A percentile compares a stretch with the other conserved stretches of the same genome.
phyloP scores from a whole-genome alignment of 2,329 filamentous ascomycete species.

The Phialemoniopsis sp. region DNA sequence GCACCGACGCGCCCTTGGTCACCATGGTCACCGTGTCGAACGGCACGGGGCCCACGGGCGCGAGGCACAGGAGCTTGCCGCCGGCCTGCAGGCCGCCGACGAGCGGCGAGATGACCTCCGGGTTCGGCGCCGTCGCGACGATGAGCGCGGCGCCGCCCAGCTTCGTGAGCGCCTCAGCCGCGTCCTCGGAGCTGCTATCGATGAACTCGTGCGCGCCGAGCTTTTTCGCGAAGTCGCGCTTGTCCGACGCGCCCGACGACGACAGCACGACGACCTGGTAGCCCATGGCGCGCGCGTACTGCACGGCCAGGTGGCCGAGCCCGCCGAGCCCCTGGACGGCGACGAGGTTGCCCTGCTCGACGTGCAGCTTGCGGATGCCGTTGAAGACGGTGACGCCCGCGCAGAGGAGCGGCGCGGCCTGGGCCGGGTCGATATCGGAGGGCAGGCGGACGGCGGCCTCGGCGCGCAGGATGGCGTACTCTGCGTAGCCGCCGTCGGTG shows the following conservation, averaged over 20 bases:
- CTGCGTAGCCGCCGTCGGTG: slow-evolving; percentile 62
- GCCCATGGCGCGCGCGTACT: slow-evolving; percentile 73
- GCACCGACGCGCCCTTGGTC: slow-evolving; percentile 51
- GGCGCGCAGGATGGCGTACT: slow-evolving; percentile 56
- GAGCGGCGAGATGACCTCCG: slow-evolving; percentile 47
- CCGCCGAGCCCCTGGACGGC: slow-evolving; percentile 69
- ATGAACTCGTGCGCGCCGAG: slow-evolving; percentile 60
- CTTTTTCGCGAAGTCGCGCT: slow-evolving; percentile 61
- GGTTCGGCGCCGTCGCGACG: slow-evolving; percentile 59
- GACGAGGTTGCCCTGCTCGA: slow-evolving; percentile 48
- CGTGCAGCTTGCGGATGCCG: slow-evolving; percentile 47
- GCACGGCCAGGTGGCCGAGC: slow-evolving; percentile 72
- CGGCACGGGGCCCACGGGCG: slow-evolving; percentile 41
- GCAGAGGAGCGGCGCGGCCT: slow-evolving; percentile 58
- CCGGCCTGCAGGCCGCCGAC: slow-evolving; percentile 46
- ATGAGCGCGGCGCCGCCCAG: slow-evolving; percentile 60
- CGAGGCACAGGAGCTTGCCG: slow-evolving; percentile 58
- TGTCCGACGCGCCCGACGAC: slow-evolving; percentile 56
- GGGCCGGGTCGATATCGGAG: slow-evolving; percentile 41
- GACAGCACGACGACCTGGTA: slow-evolving; percentile 64
- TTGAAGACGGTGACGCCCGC: slow-evolving; percentile 64
- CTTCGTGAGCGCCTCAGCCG: slow-evolving; percentile 35
- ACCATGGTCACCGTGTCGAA: slow-evolving; percentile 39
- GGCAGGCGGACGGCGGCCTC: slow-evolving; percentile 59
- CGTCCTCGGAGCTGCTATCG: slow-evolving; percentile 48